These are phyloP conservation scores for Cymodocea nodosa DNA, from an alignment of 116 monocot genomes.

Conservation along the genomic window DNA sequence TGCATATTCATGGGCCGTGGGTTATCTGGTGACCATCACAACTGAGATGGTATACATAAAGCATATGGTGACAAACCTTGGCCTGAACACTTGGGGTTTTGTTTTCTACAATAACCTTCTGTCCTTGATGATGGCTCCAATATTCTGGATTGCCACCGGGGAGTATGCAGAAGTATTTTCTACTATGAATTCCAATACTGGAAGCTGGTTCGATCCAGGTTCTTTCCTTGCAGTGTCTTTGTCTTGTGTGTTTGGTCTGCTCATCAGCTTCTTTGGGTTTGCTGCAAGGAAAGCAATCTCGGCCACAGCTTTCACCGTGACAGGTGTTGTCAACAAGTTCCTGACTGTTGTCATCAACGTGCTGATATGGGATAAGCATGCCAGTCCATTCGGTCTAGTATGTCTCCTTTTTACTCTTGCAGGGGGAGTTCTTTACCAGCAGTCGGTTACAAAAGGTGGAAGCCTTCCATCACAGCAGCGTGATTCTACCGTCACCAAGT, in stretches of 20 bases:
- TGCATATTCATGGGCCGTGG: conserved; percentile 80
- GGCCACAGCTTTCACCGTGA: conserved; percentile 81
- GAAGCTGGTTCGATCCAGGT: conserved; percentile 19
- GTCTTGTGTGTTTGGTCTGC: conserved; percentile 58
- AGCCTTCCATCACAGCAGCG: conserved; percentile 2
- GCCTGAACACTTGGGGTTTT: conserved; percentile 78
- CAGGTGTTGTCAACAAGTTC: conserved; percentile 89
- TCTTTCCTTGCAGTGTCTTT: conserved; percentile 48
- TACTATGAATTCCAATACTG: conserved; percentile 9
- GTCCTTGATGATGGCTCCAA: conserved; percentile 53
- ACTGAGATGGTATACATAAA: conserved; percentile 93
- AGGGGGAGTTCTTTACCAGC: conserved; percentile 76
- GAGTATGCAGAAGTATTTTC: conserved; percentile 41
- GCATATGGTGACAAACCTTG: conserved; percentile 71
- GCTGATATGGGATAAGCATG: conserved; percentile 78
- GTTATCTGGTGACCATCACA: conserved; percentile 63
- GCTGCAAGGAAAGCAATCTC: conserved; percentile 77
- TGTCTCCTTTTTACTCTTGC: conserved; percentile 60
- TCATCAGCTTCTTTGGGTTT: conserved; percentile 91
- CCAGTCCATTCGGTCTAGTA: conserved; percentile 37
- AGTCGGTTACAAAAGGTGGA: conserved; percentile 34
- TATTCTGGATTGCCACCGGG: conserved; percentile 57
- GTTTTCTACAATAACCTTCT: conserved; percentile 68
- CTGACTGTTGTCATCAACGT: conserved; percentile 79
- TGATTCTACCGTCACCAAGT: conserved; percentile 22